phyloP scores from a whole-genome alignment of 2,329 filamentous ascomycete species.

The Monosporascus sp. region DNA sequence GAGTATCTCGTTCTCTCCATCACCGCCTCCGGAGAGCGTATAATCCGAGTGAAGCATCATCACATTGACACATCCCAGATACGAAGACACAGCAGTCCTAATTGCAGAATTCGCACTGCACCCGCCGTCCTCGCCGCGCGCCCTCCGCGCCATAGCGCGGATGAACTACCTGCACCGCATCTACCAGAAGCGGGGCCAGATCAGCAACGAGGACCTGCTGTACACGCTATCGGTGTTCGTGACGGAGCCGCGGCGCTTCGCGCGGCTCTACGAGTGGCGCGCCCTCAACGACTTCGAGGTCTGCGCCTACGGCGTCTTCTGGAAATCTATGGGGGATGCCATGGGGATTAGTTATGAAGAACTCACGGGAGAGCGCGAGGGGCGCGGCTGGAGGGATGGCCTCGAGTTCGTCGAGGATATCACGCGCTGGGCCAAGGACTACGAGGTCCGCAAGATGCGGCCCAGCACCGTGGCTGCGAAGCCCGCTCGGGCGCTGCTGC shows the following conservation, averaged over 20 bases:
- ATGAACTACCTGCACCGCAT: constrained; percentile 35
- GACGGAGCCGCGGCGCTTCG: constrained; percentile 60
- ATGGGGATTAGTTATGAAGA: constrained; percentile 56
- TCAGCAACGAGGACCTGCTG: constrained; percentile 32
- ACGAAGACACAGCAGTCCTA: constrained; percentile 26
- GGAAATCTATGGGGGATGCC: constrained; percentile 66
- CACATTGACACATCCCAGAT: constrained; percentile 12
- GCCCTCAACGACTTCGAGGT: constrained; percentile 60
- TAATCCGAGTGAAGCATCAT: too few relatives aligned
- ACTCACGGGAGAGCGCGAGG: constrained; percentile 24
- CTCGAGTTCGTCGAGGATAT: constrained; percentile 49
- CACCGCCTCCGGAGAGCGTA: neutral
- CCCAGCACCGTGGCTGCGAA: constrained; percentile 43
- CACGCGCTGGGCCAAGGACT: constrained; percentile 43
- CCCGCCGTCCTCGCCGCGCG: constrained; percentile 30
- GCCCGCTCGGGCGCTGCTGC: constrained; percentile 55
- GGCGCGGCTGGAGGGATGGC: constrained; percentile 40
- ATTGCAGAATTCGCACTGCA: constrained; percentile 29
- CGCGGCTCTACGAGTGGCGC: constrained; percentile 66
- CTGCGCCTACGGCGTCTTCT: constrained; percentile 63
- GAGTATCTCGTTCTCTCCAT: neutral
- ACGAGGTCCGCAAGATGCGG: constrained; percentile 57
- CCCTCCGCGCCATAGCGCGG: constrained; percentile 30
- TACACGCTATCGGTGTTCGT: constrained; percentile 54
- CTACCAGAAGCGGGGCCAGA: constrained; percentile 29